These are phyloP conservation scores for Mycena filopes DNA, from an alignment of 768 basidiomycete species.

Conservation along the genomic window DNA sequence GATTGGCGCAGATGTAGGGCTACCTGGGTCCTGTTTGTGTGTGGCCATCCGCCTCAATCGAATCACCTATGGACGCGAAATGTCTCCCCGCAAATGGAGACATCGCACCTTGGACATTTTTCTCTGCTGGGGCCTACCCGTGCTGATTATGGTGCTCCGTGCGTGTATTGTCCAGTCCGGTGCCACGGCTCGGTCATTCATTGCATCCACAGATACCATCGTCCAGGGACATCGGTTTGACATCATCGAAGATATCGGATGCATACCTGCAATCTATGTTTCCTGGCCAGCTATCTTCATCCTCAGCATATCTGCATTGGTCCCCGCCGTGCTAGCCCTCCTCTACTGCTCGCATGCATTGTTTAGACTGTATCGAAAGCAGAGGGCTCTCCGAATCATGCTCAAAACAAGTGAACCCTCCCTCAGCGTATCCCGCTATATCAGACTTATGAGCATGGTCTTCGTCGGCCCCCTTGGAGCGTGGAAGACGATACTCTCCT, in stretches of 20 bases:
- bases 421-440: constrained; percentile 50
- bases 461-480: constrained; percentile 39
- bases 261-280: constrained; percentile 35
- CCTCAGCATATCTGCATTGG: constrained; percentile 37
- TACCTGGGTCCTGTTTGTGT: constrained; percentile 40
- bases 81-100: constrained; percentile 36
- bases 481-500: constrained; percentile 35
- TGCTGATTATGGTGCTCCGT: constrained; percentile 46
- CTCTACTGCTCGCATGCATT: constrained; percentile 49
- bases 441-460: constrained; percentile 60
- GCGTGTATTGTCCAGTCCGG: constrained; percentile 8
- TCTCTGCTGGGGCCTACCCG: constrained; percentile 43
- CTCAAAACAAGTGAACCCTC: constrained; percentile 40
- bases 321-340: constrained; percentile 32
- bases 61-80: constrained; percentile 35
- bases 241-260: constrained; percentile 48
- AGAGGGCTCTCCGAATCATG: constrained; percentile 52
- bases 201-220: constrained; percentile 33
- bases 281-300: constrained; percentile 37
- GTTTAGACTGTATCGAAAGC: constrained; percentile 51
- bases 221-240: constrained; percentile 47
- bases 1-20: constrained; percentile 38
- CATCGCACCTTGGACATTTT: constrained; percentile 21
- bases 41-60: constrained; percentile 42
- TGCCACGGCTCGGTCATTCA: not conserved